phyloP scores from a whole-genome alignment of 192 early-diverging fungal species.

The Linnemannia elongata region DNA sequence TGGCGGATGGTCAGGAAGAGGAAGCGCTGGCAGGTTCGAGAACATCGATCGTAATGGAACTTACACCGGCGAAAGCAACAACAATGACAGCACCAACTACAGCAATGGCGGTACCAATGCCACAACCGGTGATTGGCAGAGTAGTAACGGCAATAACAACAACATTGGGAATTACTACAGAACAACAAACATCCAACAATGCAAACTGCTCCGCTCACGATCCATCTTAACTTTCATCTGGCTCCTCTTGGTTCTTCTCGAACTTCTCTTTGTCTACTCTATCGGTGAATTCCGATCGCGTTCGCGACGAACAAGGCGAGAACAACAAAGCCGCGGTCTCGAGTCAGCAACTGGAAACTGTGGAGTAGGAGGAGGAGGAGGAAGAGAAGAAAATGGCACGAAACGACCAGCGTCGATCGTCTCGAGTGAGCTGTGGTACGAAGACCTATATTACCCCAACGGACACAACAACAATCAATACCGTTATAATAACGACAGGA shows the following conservation, averaged over 20 bases:
- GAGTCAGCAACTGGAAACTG: background rate
- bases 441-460: background rate
- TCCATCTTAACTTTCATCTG: constrained; percentile 9
- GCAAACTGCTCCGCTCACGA: background rate
- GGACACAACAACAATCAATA: background rate
- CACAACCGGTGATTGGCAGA: background rate
- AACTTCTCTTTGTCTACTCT: background rate
- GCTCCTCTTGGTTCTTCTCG: background rate
- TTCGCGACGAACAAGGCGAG: background rate
- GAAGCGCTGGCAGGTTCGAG: background rate
- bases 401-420: background rate
- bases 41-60: background rate
- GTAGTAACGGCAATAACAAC: background rate
- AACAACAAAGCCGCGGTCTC: background rate
- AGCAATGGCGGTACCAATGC: background rate
- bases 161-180: background rate
- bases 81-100: background rate
- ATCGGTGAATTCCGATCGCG: background rate
- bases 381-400: background rate
- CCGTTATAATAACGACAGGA: background rate
- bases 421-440: background rate
- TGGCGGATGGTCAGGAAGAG: no score
- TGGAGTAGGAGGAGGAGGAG: background rate
- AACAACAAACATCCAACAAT: background rate
- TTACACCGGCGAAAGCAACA: background rate